These are phyloP conservation scores for Beauveria asiatica DNA, from an alignment of 2,329 filamentous ascomycete species.

Conservation along the genomic window DNA sequence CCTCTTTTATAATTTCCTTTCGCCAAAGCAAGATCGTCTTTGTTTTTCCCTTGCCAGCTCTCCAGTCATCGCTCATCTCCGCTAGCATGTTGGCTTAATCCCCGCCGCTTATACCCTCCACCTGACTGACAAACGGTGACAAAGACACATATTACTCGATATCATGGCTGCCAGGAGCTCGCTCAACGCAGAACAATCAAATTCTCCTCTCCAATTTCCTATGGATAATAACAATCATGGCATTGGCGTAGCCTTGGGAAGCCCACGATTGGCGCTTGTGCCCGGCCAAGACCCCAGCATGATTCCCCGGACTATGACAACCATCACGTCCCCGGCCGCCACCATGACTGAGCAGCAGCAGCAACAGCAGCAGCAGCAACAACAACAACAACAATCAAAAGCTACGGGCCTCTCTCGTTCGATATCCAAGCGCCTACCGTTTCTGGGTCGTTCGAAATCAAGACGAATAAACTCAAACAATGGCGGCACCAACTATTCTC, in stretches of 20 bases:
- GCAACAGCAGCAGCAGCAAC: not conserved
- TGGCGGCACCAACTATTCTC: not conserved
- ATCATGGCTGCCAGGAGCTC: not conserved
- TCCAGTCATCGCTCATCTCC: not conserved
- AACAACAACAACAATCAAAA: conserved; percentile 2
- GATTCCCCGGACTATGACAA: conserved; percentile 13
- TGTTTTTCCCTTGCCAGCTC: not conserved
- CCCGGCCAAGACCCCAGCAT: conserved; percentile 19
- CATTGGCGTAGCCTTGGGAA: conserved; percentile 70
- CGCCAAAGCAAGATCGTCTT: not conserved
- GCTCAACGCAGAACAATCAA: not conserved
- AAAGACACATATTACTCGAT: not conserved
- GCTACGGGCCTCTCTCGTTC: conserved; percentile 4
- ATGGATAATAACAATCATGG: conserved; percentile 18
- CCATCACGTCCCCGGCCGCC: not conserved
- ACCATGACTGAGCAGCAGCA: not conserved
- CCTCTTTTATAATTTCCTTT: not conserved
- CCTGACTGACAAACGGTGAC: not conserved
- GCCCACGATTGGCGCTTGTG: conserved; percentile 41
- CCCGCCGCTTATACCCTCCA: not conserved
- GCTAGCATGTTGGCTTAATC: not conserved
- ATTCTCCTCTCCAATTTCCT: not conserved
- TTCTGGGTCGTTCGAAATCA: conserved; percentile 8
- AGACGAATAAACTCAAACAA: not conserved
- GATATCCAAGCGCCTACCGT: conserved; percentile 12